Evolutionary conservation across 1,139 yeast genomes (phyloP).

Genomic region (Suhomyces bolitotheri): DNA sequence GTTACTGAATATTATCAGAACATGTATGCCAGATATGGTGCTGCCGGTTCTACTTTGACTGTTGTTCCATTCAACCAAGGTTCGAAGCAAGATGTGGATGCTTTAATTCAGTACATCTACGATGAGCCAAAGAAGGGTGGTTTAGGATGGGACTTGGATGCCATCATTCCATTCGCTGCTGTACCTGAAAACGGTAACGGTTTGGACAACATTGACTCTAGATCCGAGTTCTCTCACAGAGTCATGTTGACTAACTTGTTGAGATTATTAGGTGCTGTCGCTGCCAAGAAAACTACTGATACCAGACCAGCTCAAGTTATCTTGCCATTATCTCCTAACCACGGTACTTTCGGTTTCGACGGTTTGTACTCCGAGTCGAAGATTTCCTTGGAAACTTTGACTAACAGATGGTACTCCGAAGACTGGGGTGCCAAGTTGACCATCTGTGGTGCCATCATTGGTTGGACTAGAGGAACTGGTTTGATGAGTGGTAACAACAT

Average conservation of each 20-base stretch:
- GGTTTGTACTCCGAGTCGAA: slow-evolving; percentile 98
- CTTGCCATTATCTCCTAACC: slow-evolving; percentile 96
- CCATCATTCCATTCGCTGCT: slow-evolving; percentile 95
- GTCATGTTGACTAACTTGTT: slow-evolving; percentile 95
- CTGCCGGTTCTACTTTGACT: slow-evolving; percentile 84
- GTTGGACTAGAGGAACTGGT: slow-evolving; percentile 99
- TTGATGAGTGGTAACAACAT: slow-evolving; percentile 96
- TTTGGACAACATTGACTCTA: slow-evolving; percentile 87
- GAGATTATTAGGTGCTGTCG: slow-evolving; percentile 88
- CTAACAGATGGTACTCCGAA: slow-evolving; percentile 99
- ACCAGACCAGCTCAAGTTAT: slow-evolving; percentile 98
- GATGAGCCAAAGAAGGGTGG: slow-evolving; percentile 82
- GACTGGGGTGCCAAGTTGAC: slow-evolving; percentile 95
- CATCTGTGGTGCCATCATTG: slow-evolving; percentile 96
- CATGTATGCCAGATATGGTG: slow-evolving; percentile 89
- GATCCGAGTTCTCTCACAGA: slow-evolving; percentile 96
- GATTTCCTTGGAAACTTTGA: slow-evolving; percentile 88
- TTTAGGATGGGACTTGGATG: slow-evolving; percentile 97
- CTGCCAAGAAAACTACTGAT: slow-evolving; percentile 79
- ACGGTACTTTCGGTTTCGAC: slow-evolving; percentile 97
- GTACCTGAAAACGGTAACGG: slow-evolving; percentile 98
- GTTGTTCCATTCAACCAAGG: slow-evolving; percentile 99
- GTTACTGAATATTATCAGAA: slow-evolving; percentile 96
- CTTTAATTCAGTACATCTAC: slow-evolving; percentile 82
- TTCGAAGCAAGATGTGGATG: slow-evolving; percentile 88